Conservation (phyloP, 2,329 filamentous ascomycete genomes). For the Penicillium sp. region DNA sequence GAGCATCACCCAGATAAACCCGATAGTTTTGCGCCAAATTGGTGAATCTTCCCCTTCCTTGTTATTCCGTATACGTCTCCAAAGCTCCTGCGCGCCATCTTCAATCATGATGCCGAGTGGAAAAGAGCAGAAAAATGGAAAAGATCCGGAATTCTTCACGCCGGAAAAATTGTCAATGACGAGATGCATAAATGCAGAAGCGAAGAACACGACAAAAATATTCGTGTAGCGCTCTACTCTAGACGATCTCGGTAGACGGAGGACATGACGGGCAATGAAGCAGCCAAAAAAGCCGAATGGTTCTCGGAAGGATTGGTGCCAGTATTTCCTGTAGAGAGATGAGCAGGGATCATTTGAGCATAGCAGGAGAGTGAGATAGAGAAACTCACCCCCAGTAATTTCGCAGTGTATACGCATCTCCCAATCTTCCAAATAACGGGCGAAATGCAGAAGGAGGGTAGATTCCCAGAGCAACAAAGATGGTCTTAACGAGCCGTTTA, state of each 20-base stretch:
- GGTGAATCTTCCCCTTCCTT: too few relatives aligned
- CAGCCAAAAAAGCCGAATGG: conserved; percentile 18
- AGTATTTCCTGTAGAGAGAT: conserved; percentile 21
- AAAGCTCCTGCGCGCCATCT: conserved; percentile 22
- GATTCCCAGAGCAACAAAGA: conserved; percentile 15
- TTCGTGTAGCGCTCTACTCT: conserved; percentile 26
- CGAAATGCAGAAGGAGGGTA: conserved; percentile 17
- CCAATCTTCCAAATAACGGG: conserved; percentile 21
- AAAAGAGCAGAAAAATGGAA: conserved; percentile 23
- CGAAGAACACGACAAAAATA: conserved; percentile 26
- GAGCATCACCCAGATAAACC: too few relatives aligned
- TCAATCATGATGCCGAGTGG: conserved; percentile 28
- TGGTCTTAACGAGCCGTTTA: conserved; percentile 18
- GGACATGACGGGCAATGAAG: conserved; percentile 18
- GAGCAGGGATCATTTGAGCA: too few relatives aligned
- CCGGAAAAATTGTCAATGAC: conserved; percentile 13
- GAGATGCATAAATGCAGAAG: conserved; percentile 26
- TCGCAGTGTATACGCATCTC: conserved; percentile 23
- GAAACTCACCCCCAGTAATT: conserved; percentile 27
- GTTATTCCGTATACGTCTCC: conserved; percentile 5
- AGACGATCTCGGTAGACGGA: conserved; percentile 17
- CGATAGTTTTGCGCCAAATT: too few relatives aligned
- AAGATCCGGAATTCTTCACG: conserved; percentile 11
- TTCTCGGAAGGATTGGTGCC: conserved; percentile 27
- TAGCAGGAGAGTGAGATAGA: too few relatives aligned